Percentiles rank a stretch among this genome's conserved stretches.
Evolutionary conservation across 2,329 filamentous ascomycete genomes (phyloP).

Genomic region (Helicocarpus griseus): DNA sequence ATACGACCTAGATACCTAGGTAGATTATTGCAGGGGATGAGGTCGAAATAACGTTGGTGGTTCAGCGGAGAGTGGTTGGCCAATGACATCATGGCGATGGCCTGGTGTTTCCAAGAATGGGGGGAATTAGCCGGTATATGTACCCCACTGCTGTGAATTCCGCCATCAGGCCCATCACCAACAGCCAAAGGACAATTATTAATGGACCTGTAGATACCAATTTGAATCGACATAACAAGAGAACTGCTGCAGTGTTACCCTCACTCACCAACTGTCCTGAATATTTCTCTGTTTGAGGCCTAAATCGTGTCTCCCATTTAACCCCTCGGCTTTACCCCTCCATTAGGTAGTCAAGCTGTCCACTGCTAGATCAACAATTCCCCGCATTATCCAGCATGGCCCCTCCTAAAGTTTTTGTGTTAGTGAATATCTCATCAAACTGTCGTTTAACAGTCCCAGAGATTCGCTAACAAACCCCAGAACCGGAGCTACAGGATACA

Average conservation of each 20-base stretch:
- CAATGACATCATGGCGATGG: neutral
- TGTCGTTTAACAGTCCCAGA: neutral
- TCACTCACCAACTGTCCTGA: neutral
- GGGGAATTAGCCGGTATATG: neutral
- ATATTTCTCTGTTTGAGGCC: neutral
- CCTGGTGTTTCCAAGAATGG: neutral
- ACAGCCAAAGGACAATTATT: neutral
- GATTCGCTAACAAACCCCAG: conserved; percentile 27
- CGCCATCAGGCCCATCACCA: neutral
- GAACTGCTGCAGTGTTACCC: neutral
- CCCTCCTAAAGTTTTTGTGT: conserved; percentile 25
- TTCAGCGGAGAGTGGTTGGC: too few relatives aligned
- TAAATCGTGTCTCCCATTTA: neutral
- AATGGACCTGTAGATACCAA: neutral
- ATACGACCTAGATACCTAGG: too few relatives aligned
- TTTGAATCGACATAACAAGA: neutral
- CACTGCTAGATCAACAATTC: neutral
- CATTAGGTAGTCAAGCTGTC: neutral
- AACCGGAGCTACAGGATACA: conserved; percentile 44
- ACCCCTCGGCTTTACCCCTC: neutral
- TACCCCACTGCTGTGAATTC: neutral
- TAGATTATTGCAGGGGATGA: too few relatives aligned
- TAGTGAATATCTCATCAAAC: conserved; percentile 3
- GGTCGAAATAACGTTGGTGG: too few relatives aligned
- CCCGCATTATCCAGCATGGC: neutral